Evolutionary conservation across 208 protist genomes (phyloP), one percentile per base, ranked within the genome.

Genomic region (Leishmania martiniquensis): DNA sequence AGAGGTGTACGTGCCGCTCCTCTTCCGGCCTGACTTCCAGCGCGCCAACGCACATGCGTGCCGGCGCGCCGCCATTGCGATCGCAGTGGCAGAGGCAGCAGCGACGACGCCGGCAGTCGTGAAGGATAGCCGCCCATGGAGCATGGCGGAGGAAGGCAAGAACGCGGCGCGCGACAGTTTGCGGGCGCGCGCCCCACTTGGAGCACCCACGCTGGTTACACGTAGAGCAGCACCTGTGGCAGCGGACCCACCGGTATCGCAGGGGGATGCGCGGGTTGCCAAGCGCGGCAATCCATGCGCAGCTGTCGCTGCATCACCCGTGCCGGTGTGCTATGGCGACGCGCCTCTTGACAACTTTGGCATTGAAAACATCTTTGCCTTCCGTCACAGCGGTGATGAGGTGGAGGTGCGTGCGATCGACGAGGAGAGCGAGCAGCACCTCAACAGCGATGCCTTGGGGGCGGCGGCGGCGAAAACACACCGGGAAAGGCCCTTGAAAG

Each of bases 1-100:
- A 54, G 22, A 68, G 15, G 66, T 15, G 49, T 84, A 84, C 60
- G 80, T 84, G 34, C 80, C 80, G 4, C 70, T 84, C 52, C 80
- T 84, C 29, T 84, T 80, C 45, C 80, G 80, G 15, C 4, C 80
- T 0, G 80, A 72, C 51, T 84, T 80, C n/a, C 32, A 68, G 13
- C 52, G 49, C 0, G 59, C 79, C 6, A 45, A 65, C 6, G 44
- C 69, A 34, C 67, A 47, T n/a, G 59, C 59, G n/a, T 39, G 55
- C 44, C 52, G 55, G 20, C 55, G 55, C 59, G 39, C 72, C 45
- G 42, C 57, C 22, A 20, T 15, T 22, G 42, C 72, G 68, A 72
- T 72, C 7, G 29, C 68, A 42, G 32, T 5, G 42, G 47, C 45
- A 25, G 72, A 49, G 4, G 20, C 57, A 45, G 72, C 32, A 6